These are phyloP conservation scores for Lodderomyces parapsilosis DNA, from an alignment of 1,139 yeast species.

Conservation along the genomic window DNA sequence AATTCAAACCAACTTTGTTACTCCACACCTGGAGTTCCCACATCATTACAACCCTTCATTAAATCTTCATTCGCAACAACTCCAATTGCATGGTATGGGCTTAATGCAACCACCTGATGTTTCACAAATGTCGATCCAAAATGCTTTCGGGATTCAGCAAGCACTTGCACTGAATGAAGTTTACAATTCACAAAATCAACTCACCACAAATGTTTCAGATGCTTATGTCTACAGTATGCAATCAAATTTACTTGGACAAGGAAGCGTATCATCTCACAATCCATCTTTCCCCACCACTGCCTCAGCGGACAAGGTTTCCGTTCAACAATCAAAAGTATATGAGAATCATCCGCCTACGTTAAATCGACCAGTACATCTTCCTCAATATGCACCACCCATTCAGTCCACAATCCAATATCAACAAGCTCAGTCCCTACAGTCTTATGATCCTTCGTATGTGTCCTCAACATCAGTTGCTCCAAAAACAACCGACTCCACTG, in stretches of 20 bases:
- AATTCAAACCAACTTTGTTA: background rate
- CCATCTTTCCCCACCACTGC: background rate
- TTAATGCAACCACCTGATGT: background rate
- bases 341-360: background rate
- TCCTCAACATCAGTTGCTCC: background rate
- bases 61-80: background rate
- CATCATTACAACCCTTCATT: background rate
- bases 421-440: background rate
- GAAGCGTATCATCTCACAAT: background rate
- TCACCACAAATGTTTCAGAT: background rate
- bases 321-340: background rate
- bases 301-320: background rate
- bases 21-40: background rate
- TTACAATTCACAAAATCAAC: background rate
- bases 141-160: background rate
- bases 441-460: background rate
- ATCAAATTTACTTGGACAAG: background rate
- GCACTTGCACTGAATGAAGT: slow-evolving; percentile 1
- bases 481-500: too few relatives aligned
- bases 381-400: background rate
- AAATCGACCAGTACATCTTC: background rate
- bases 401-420: background rate
- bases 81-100: slow-evolving; percentile 1
- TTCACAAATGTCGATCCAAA: background rate
- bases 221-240: background rate